Percentiles rank a stretch among this genome's conserved stretches.
phyloP scores from a whole-genome alignment of 2,329 filamentous ascomycete species.

The Fusarium setosum region DNA sequence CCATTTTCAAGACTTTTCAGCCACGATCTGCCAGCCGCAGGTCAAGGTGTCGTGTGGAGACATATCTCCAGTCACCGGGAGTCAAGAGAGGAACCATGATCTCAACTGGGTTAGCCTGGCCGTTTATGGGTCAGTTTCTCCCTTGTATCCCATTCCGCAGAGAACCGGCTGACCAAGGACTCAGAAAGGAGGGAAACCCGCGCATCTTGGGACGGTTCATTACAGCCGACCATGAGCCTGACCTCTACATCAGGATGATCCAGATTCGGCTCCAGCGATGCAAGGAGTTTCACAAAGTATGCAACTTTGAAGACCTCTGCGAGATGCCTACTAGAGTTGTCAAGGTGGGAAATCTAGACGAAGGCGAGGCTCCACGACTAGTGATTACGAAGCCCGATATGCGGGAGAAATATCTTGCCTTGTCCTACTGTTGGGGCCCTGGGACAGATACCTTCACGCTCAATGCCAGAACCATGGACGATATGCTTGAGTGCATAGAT shows the following conservation, averaged over 20 bases:
- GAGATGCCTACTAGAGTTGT: constrained; percentile 15
- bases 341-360: neutral
- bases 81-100: neutral
- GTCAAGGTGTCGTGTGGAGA: constrained; percentile 1
- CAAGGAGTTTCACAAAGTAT: neutral
- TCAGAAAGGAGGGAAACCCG: neutral
- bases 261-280: neutral
- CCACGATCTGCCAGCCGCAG: neutral
- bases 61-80: neutral
- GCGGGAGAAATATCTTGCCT: neutral
- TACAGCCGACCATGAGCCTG: neutral
- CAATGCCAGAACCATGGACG: neutral
- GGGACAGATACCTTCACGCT: constrained; percentile 13
- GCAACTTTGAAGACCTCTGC: neutral
- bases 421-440: constrained; percentile 19
- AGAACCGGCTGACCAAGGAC: neutral
- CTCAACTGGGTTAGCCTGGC: neutral
- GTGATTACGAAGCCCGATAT: neutral
- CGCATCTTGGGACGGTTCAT: constrained; percentile 1
- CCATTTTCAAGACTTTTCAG: constrained; percentile 1
- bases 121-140: constrained; percentile 3
- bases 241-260: neutral
- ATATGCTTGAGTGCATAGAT: neutral
- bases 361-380: neutral
- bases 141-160: neutral